Base-by-base conservation (phyloP, 1,284 basidiomycete species). In the Meripilus lineatus region DNA sequence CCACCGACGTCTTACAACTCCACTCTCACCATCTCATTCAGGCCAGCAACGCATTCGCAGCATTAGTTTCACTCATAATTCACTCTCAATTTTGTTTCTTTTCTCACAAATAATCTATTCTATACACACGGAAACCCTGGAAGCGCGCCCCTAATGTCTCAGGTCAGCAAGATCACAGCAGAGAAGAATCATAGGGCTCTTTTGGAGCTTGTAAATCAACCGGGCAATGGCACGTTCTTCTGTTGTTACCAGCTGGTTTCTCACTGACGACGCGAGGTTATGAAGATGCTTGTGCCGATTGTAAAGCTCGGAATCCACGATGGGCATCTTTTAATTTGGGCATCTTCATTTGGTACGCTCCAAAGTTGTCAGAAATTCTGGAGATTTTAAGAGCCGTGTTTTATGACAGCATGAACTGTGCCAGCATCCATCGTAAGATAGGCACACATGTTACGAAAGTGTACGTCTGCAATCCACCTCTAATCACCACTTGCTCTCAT, bases 361-460 rank as follows among this genome's bases (percentile, higher is more conserved):
- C 32, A 11, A 22, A 32, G 46, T n/a, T 15, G 23, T 40, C 36
- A n/a, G 24, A 20, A 38, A 20, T 44, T 26, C 35, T 26, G 25
- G 38, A 34, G 18, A 30, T 30, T 24, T 24, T 38, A 35, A 22
- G 38, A 13, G 32, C 21, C n/a, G n/a, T 28, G 3, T 15, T 23
- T 15, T 23, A 10, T 17, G 40, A 55, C 35, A 89, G 89, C 55
- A 72, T 91, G 33, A 77, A 76, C 54, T 93, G 90, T 59, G 90
- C 89, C 23, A 86, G 86, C 51, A 81, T 92, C 38, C 90, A 93
- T 64, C 75, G 90, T 46, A 92, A 92, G 71, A 85, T 93, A 51
- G 90, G 90, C 13, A 90, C 88, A 6, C 89, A 91, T 59, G 69
- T 91, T 50, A 78, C 83, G 3, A 89, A 90, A 77, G 84, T 91